A percentile compares a stretch with the other conserved stretches of the same genome.
Evolutionary conservation across 805 yeast species (phyloP).

Genomic region (Torulaspora indica): DNA sequence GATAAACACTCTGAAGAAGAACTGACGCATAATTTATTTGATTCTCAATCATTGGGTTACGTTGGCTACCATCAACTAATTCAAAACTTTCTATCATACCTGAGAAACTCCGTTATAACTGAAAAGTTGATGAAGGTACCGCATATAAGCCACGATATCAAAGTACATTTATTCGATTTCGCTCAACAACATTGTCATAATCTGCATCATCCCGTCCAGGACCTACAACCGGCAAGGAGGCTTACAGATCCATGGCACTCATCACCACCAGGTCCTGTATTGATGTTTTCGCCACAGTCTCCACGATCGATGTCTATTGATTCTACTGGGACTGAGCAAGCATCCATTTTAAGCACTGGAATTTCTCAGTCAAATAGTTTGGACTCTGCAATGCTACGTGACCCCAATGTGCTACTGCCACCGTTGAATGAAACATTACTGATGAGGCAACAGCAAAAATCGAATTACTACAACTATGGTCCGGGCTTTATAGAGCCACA

Average conservation of each 20-base stretch:
- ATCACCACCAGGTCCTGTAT: slow-evolving; percentile 1
- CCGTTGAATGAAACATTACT: slow-evolving; percentile 5
- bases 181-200: slow-evolving; percentile 5
- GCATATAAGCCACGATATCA: slow-evolving; percentile 9
- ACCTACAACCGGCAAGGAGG: slow-evolving; percentile 1
- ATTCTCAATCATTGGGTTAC: slow-evolving; percentile 12
- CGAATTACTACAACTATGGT: slow-evolving; percentile 2
- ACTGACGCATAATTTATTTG: slow-evolving; percentile 16
- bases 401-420: slow-evolving; percentile 9
- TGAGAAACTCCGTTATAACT: slow-evolving; percentile 17
- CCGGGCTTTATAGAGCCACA: slow-evolving; percentile 3
- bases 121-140: slow-evolving; percentile 15
- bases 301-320: slow-evolving; percentile 9
- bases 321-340: slow-evolving; percentile 1
- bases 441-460: not conserved
- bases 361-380: slow-evolving; percentile 6
- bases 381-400: slow-evolving; percentile 2
- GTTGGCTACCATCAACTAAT: slow-evolving; percentile 18
- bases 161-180: slow-evolving; percentile 13
- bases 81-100: slow-evolving; percentile 8
- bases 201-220: slow-evolving; percentile 1
- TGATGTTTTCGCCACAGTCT: slow-evolving; percentile 6
- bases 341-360: slow-evolving; percentile 1
- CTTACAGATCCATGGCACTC: slow-evolving; percentile 5
- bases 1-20: slow-evolving; percentile 20